Evolutionary conservation across 257 asterid species (phyloP), one percentile per base, ranked within the genome.

Genomic region (Sherardia arvensis): DNA sequence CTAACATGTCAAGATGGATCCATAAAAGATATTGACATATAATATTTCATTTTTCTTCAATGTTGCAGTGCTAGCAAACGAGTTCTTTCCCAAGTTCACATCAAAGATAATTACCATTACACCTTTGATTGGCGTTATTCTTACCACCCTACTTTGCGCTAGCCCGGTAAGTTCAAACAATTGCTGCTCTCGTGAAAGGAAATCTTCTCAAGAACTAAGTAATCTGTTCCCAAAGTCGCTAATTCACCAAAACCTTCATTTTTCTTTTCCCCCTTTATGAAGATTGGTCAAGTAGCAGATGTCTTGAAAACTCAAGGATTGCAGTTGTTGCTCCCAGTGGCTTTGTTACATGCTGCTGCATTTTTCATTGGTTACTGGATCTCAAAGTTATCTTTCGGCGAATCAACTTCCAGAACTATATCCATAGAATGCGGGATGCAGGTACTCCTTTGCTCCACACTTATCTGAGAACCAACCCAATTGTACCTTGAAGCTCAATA

Each of bases 401-500:
- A 91, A 88, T 91, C 98, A 59, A 91, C 97, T 67, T 91, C 98
- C 56, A 78, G 98, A 73, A 91, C 98, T 71, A 88, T 91, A 62
- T 91, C 98, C 28, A 88, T 88, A 26, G 97, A 91, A 85, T 91
- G 98, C 71, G 98, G 97, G 69, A 91, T 91, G 97, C 98, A 91
- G 98, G 98, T 86, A 78, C 11, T 25, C 59, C 30, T 63, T 65
- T 20, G 53, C 34, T 40, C 21, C 43, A 30, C 48, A 32, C 23
- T 28, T 14, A 33, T 71, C 23, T 56, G 36, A 5, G 43, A 22
- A 26, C 0, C n/a, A 43, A 14, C 7, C 20, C 51, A 15, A 43
- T 43, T 43, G 51, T 43, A 43, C 51, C 51, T 43, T 15, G 6
- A 12, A 43, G 17, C 51, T 34, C 43, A 9, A 34, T 34, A 34